Base-by-base conservation (phyloP, 2,329 filamentous ascomycete species). In the Plectosphaerella plurivora region DNA sequence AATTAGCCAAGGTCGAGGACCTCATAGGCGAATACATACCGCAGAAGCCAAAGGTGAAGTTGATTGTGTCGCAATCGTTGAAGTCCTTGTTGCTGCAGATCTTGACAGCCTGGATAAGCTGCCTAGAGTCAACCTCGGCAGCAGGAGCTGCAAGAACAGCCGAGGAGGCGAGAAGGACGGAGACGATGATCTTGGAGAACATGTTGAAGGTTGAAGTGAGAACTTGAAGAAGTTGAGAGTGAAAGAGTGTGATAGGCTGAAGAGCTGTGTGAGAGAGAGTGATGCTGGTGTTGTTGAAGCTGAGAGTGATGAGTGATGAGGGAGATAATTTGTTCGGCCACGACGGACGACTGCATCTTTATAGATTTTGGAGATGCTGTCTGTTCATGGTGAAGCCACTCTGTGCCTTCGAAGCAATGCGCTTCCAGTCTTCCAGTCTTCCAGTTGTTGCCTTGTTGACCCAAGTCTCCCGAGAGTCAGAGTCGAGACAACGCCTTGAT, bases 11-110 rank as follows among this genome's bases (percentile, higher is more conserved):
- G 14, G 25, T 22, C 18, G 3, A 37, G 41, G 11, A 39, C 28
- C 28, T 12, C 8, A 33, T 33, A 8, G 8, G 11, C 9, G 28
- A 33, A 33, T 14, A 50, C 51, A 16, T 12, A 50, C 51, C 51
- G 36, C 51, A 53, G 47, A 53, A 50, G 18, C 51, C 51, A 35
- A 50, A 53, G 51, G 50, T 50, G 42, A 53, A 53, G 36, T 53
- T 50, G 42, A 53, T 20, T 7, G 47, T 50, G 24, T 53, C 51
- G 44, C 47, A 50, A 22, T 53, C 51, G n/a, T 42, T 44, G 7
- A 33, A 45, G 49, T 49, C 51, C 46, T 52, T 49, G 51, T 52
- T 47, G 20, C 51, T 52, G 45, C 51, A 52, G 16, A 52, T 24
- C 22, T 45, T 49, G 46, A 52, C 51, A 22, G 36, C 44, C 46